Base-by-base conservation (phyloP, 2,329 filamentous ascomycete species). In the Ambrosiella cleistominuta region DNA sequence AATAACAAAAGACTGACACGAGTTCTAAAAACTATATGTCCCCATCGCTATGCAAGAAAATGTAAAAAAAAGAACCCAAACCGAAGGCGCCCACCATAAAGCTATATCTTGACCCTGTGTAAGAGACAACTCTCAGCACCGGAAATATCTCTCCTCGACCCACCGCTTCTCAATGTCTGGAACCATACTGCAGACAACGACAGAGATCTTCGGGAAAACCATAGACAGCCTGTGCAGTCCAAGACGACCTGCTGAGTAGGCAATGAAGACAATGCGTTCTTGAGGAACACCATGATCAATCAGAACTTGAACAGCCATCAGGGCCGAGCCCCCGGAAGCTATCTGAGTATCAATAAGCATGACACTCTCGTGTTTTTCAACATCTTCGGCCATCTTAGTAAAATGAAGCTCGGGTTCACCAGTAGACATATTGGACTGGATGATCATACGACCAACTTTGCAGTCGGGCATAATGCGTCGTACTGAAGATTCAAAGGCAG, bases 221-320 rank as follows among this genome's bases (percentile, higher is more conserved):
- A 84, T 88, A 61, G 88, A 86, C 65, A 98, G 72, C 62, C 93
- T 78, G 66, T 93, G 88, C 62, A 97, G 69, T 0, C 90, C 93
- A 64, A 87, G 81, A 63, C 82, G 82, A 7, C 91, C 91, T 2
- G 90, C 91, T 63, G 88, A 85, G 67, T 94, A 96, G 2, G 91
- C 95, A 44, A 95, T 90, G 68, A 97, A 84, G 39, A 96, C 87
- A 63, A 98, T 95, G 63, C 78, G 83, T 51, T 88, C 80, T 66
- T 93, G 83, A 5, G 80, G 73, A 6, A 97, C 90, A 9, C 93
- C 93, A 66, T 97, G 90, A 68, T 98, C 93, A 13, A 95, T 82
- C 57, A 98, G 74, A n/a, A 97, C 88, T 66, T 93, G 86, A 47
- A 97, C 90, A 0, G 93, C 89, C 93, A 98, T 98, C 60, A 98